Conservation (phyloP, 2,329 filamentous ascomycete species). For the Epichloe gansuensis region DNA sequence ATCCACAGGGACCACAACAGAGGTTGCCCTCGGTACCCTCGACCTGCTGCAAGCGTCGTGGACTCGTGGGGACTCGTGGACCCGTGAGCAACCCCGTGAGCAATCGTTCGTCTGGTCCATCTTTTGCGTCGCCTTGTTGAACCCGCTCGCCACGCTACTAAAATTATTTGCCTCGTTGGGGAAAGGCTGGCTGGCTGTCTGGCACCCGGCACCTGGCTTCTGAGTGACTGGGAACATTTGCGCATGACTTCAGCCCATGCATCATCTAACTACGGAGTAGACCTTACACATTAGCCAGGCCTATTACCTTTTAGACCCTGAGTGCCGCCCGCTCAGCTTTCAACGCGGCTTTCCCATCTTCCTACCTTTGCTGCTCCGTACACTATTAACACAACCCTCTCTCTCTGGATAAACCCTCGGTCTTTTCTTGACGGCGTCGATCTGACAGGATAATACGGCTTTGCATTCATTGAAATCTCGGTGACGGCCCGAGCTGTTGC, state of each 20-base stretch:
- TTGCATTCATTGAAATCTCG: not conserved
- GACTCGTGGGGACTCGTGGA: too few species aligned
- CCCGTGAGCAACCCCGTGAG: too few species aligned
- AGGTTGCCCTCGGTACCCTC: too few species aligned
- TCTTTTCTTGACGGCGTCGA: not conserved
- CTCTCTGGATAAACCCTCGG: not conserved
- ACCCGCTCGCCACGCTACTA: too few species aligned
- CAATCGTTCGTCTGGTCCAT: too few species aligned
- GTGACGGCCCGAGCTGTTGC: not conserved
- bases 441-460: not conserved
- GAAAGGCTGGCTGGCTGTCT: not conserved
- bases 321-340: not conserved
- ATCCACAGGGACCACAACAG: too few species aligned
- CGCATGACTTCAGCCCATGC: not conserved
- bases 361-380: not conserved
- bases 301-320: conserved; percentile 1
- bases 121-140: too few species aligned
- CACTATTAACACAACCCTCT: not conserved
- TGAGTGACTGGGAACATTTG: not conserved
- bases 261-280: not conserved
- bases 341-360: not conserved
- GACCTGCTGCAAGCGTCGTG: too few species aligned
- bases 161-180: not conserved
- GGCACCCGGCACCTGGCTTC: not conserved
- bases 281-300: not conserved